Conservation (phyloP, 164 flowering plant species). For the Nelumbo lutea region DNA sequence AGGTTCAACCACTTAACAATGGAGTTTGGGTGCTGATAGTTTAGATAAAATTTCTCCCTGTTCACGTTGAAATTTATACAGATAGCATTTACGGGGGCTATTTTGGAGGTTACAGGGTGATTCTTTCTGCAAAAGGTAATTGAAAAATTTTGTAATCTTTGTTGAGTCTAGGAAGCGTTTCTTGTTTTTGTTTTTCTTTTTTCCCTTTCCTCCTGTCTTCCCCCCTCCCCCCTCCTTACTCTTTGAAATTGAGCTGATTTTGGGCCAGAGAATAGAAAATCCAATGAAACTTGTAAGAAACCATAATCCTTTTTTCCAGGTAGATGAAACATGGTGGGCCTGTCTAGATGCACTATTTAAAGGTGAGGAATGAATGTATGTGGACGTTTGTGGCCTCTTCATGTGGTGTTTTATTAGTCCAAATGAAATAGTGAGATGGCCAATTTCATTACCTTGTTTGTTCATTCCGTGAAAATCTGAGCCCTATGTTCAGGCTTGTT, state of each 20-base stretch:
- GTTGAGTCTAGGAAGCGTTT: not conserved
- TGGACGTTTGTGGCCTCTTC: not conserved
- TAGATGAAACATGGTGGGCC: not conserved
- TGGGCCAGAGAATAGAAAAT: not conserved
- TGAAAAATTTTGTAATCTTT: constrained; percentile 11
- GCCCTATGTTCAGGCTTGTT: no score
- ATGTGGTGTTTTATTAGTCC: not conserved
- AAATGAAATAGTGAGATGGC: not conserved
- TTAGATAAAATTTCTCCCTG: not conserved
- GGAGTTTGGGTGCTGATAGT: constrained; percentile 1
- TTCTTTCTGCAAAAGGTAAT: not conserved
- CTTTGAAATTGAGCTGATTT: not conserved
- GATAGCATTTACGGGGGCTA: not conserved
- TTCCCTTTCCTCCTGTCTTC: not conserved
- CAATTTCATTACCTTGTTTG: no score
- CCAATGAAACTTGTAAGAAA: not conserved
- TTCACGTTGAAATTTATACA: not conserved
- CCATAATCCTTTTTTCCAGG: not conserved
- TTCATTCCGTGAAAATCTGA: no score
- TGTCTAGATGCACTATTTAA: not conserved
- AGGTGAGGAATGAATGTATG: not conserved
- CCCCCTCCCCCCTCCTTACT: not conserved
- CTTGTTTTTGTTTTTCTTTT: not conserved
- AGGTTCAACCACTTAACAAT: not conserved
- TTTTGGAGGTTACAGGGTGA: not conserved